Conservation (phyloP, 495 filamentous ascomycete species). For the Tuber umbilicatum region DNA sequence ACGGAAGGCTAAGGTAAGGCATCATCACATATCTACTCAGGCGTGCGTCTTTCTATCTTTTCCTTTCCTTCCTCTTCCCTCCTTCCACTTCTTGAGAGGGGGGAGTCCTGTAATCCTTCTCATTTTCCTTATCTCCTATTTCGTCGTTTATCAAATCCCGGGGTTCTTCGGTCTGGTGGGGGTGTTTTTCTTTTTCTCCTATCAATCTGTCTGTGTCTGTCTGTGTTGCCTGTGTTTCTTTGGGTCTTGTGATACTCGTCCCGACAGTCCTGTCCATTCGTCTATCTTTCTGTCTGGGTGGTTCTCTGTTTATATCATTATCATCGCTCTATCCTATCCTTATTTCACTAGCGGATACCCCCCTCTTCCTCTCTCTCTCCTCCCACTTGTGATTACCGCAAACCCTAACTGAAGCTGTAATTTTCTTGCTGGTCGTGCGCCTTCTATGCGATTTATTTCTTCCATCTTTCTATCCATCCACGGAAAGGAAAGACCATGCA, state of each 20-base stretch:
- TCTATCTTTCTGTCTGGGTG: background rate
- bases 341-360: slow-evolving; percentile 31
- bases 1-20: slow-evolving; percentile 5
- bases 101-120: background rate
- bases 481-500: background rate
- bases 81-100: slow-evolving; percentile 12
- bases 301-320: slow-evolving; percentile 27
- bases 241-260: background rate
- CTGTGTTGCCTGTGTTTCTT: slow-evolving; percentile 15
- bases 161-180: slow-evolving; percentile 37
- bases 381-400: slow-evolving; percentile 18
- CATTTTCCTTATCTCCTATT: slow-evolving; percentile 22
- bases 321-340: slow-evolving; percentile 8
- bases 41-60: slow-evolving; percentile 25
- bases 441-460: background rate
- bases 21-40: slow-evolving; percentile 15
- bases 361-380: slow-evolving; percentile 22
- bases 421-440: background rate
- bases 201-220: slow-evolving; percentile 20
- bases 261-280: background rate
- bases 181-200: slow-evolving; percentile 32
- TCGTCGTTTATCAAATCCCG: slow-evolving; percentile 5
- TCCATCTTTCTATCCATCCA: background rate
- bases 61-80: slow-evolving; percentile 26
- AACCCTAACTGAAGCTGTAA: background rate